Evolutionary conservation across 1,284 basidiomycete species (phyloP), one percentile per base, ranked within the genome.

Genomic region (Boletus semigastroideus): DNA sequence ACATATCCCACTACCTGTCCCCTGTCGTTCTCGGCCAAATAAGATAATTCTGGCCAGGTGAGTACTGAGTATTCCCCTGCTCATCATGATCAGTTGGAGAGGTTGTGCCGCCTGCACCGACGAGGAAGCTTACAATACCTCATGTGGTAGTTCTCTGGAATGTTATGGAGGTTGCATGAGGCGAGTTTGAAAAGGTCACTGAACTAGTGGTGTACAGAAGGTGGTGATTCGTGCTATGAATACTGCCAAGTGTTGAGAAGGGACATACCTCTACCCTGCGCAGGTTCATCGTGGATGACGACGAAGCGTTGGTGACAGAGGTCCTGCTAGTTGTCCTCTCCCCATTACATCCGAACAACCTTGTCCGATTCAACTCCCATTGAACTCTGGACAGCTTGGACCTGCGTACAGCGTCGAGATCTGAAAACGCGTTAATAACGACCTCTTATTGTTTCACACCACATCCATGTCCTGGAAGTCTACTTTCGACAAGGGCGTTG

Each of bases 1-100:
- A 98, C 94, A 69, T 98, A 98, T 20, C 95, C 95, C 1, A 98
- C 93, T 43, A 98, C 87, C 46, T 91, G 79, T 0, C 94, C 93
- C 63, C 86, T 86, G 54, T 86, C 81, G 64, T 96, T 92, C 65
- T 96, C 93, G 0, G 94, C 95, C 17, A 98, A 93, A 67, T 90
- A 98, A 3, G 93, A 96, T 20, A 98, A 78, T 59, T 93, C 87
- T 1, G 95, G 95, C 95, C 95, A 98, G 10, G 88, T 93, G 64
- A 95, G 73, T 8, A 84, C 78, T 66, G 96, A 92, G 69, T 92
- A 94, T 46, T 94, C 78, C 77, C 96, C 94, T 97, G 49, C 25
- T n/a, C 11, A 25, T 53, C 38, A 48, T n/a, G 9, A 25, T 53
- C 38, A 48, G 54, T 51, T 51, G 27, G 39, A 55, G 40, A 53